Evolutionary conservation across 2,329 filamentous ascomycete species (phyloP), one percentile per base, ranked within the genome.

Genomic region (Alternaria atra): DNA sequence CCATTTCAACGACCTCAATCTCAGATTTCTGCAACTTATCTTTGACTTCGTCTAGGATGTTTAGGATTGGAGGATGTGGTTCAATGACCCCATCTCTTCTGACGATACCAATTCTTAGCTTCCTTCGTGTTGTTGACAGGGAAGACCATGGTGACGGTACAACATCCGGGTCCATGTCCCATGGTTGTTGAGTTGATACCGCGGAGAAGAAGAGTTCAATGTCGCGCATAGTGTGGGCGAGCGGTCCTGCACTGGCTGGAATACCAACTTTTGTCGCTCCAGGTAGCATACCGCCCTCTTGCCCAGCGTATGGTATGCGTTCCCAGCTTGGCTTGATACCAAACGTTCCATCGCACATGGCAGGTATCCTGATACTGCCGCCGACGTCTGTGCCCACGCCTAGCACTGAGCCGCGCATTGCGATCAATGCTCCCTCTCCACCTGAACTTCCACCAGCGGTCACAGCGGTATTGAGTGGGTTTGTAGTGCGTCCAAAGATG

Each of bases 1-100:
- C 81, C 48, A 90, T 80, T 15, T 90, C 86, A 0, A 90, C 79
- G 2, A 89, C 82, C 46, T 87, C 82, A n/a, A 90, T 76, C 0
- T 83, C 83, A 4, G 40, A 73, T 55, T 6, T 78, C 73, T 52
- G 57, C 42, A 80, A 55, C 20, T 68, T 69, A 1, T 27, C 20
- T 0, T 80, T 78, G 0, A 83, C 81, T 60, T 86, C 83, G 8
- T 83, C 78, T 6, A 87, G 69, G 1, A 85, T 66, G 9, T 77
- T 75, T 3, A 70, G 67, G 27, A 87, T 81, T 0, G 85, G 84
- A 12, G 85, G 85, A 27, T 85, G 80, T 5, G 86, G 85, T 4
- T 80, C 79, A 5, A 83, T 81, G 4, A 86, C 74, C 0, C 81
- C 83, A 61, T 87, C 85, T 42, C 80, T 80, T 43, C 80, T 71